Base-by-base conservation (phyloP, 2,329 filamentous ascomycete species). In the Cadophora sp. region DNA sequence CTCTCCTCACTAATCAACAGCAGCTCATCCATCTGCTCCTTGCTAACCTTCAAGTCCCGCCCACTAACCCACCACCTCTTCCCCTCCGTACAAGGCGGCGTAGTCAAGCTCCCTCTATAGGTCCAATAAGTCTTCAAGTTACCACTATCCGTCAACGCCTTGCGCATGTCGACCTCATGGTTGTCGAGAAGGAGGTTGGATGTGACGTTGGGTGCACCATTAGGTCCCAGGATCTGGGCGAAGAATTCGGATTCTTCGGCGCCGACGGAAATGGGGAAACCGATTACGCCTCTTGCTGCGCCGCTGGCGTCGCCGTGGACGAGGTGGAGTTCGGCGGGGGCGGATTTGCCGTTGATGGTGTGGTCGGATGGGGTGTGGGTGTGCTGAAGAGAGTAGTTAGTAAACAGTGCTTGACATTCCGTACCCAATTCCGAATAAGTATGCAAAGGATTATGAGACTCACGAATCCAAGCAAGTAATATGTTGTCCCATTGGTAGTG, bases 21-120 rank as follows among this genome's bases (percentile, higher is more conserved):
- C 26, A 66, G 40, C 27, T 48, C 29, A 37, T 26, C 29, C 64
- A 66, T 66, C 55, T 66, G 64, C n/a, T 22, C 46, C 11, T 51
- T 4, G 24, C 55, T 61, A 1, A 66, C 24, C 43, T 19, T 50
- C 56, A 66, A 51, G 22, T 27, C 50, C 29, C 19, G 40, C 19
- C 64, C 64, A 46, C 55, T 61, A 31, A 66, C 64, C 55, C 55
- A 66, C 64, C 55, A 66, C 22, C 64, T 66, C 46, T 55, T 50
- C 4, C 58, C 64, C 59, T 66, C 64, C 27, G 65, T 46, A 27
- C 65, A 67, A 40, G 48, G 14, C 22, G 65, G 65, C 9, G 65
- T 67, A 5, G 65, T 67, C 65, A 67, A 62, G 40, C 65, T 67
- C 6, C 65, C 65, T 4, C 43, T 62, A n/a, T 67, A 67, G 3